A percentile compares a stretch with the other conserved stretches of the same genome.
Conservation (phyloP, 129 eudicot genomes). For the Tagetes erecta region DNA sequence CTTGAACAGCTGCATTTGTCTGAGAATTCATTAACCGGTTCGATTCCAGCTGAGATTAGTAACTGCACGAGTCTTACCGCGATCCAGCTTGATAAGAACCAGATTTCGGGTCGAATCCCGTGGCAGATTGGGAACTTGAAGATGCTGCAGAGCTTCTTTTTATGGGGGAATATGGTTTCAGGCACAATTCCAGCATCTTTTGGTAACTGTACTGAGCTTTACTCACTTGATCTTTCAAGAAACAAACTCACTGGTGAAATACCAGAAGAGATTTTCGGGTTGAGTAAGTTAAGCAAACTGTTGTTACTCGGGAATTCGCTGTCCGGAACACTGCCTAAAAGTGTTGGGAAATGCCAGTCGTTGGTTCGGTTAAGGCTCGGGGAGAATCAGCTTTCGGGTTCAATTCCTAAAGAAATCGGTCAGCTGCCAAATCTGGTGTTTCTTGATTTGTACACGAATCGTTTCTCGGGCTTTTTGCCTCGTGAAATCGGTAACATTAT, state of each 20-base stretch:
- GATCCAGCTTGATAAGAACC: conserved; percentile 90
- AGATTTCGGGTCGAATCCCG: conserved; percentile 76
- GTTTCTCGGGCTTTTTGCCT: conserved; percentile 77
- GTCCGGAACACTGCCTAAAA: conserved; percentile 57
- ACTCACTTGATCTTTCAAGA: conserved; percentile 75
- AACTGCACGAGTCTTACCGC: conserved; percentile 83
- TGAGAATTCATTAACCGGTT: conserved; percentile 69
- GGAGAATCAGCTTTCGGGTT: conserved; percentile 84
- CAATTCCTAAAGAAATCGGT: conserved; percentile 87
- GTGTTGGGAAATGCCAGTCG: conserved; percentile 75
- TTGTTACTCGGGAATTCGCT: conserved; percentile 75
- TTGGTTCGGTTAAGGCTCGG: conserved; percentile 86
- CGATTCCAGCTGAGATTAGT: conserved; percentile 66
- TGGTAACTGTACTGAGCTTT: conserved; percentile 81
- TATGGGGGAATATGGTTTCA: conserved; percentile 91
- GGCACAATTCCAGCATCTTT: conserved; percentile 76
- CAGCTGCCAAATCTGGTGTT: conserved; percentile 86
- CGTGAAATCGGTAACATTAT: conserved; percentile 64
- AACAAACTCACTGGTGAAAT: conserved; percentile 83
- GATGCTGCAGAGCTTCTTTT: conserved; percentile 74
- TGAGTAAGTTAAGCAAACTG: conserved; percentile 80
- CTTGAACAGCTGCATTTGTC: conserved; percentile 95
- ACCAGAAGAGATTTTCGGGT: conserved; percentile 74
- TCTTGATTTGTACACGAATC: conserved; percentile 89
- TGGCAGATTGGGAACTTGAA: conserved; percentile 70